A percentile compares a stretch with the other conserved stretches of the same genome.
Conservation (phyloP, 2,329 filamentous ascomycete genomes). For the Chaetomium sp. region DNA sequence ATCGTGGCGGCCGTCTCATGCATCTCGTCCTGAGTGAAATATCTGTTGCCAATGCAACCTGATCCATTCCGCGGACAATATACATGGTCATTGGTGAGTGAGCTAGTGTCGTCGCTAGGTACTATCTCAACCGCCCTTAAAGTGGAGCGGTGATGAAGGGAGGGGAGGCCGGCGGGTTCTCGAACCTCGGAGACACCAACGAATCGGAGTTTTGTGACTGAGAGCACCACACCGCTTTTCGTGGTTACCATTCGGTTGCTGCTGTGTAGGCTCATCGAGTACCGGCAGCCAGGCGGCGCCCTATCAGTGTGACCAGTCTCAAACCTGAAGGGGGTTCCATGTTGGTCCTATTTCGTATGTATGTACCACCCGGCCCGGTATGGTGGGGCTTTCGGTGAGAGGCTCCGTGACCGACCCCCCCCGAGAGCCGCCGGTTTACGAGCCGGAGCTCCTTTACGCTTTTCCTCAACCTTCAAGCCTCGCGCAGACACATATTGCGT, state of each 20-base stretch:
- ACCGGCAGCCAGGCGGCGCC: neutral
- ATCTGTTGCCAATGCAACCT: slow-evolving; percentile 3
- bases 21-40: neutral
- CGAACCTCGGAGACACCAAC: neutral
- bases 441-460: neutral
- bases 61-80: neutral
- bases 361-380: slow-evolving; percentile 9
- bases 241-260: neutral
- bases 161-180: neutral
- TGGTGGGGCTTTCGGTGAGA: slow-evolving; percentile 2
- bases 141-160: neutral
- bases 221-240: slow-evolving; percentile 10
- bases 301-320: slow-evolving; percentile 1
- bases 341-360: neutral
- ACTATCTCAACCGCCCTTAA: neutral
- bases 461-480: neutral
- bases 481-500: neutral
- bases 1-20: neutral
- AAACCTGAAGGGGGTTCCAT: slow-evolving; percentile 11
- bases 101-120: neutral
- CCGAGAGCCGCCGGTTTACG: neutral
- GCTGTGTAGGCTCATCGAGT: slow-evolving; percentile 3
- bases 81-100: neutral
- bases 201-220: neutral
- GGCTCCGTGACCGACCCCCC: neutral